Evolutionary conservation across 75 land plant species (phyloP), one percentile per base, ranked within the genome.

Genomic region (Pinus albicaulis): DNA sequence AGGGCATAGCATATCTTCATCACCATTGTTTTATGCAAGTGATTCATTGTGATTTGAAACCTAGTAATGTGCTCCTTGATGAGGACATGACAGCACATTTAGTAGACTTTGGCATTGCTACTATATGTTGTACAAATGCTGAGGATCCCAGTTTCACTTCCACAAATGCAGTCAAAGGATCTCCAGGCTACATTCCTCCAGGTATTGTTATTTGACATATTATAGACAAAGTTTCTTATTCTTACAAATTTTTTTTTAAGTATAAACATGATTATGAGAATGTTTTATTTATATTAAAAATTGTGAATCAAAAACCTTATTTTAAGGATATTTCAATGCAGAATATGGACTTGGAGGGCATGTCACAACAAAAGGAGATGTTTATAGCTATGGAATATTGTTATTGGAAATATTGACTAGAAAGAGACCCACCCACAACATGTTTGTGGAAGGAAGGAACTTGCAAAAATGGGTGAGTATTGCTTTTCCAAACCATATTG

Each of bases 381-480:
- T 81, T 41, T 81, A 81, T 38, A 81, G 83, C 80, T 77, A 59
- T 60, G 83, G 80, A 17, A 81, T 81, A 7, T 64, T 81, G 68
- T 59, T 81, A 62, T 60, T 81, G 74, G 83, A 77, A 57, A 73
- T 81, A 57, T 7, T 81, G 5, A 81, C 83, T 17, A 81, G 73
- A 31, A 58, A 62, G 15, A 62, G 17, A 23, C 65, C 31, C 25
- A 62, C 65, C 10, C 14, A 62, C 26, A 14, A 24, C 11, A 62
- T 26, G 65, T 62, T 62, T 28, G 36, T 25, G 65, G 65, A 31
- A 25, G 65, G 26, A 26, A 14, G 28, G 23, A 62, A 62, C 16
- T 23, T 62, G 15, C 28, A 13, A 6, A 62, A 26, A 10, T 62
- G 34, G 36, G 65, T 62, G 8, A 62, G 10, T 24, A 25, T 31